Conservation (phyloP, 148 eudicot species). For the Chenopodium quinoa region DNA sequence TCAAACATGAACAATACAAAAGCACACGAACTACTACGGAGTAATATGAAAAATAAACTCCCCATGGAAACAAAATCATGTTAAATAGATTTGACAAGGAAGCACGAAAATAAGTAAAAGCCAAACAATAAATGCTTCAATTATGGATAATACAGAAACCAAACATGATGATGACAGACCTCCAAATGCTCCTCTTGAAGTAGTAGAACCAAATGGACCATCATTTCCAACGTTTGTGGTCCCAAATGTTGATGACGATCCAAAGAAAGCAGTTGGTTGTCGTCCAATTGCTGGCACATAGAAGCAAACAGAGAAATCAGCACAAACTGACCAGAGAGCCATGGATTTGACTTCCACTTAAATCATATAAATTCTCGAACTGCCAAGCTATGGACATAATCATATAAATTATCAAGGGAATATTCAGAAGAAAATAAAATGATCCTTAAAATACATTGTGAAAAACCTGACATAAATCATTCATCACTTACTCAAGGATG, state of each 20-base stretch:
- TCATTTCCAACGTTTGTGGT: not conserved
- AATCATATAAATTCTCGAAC: not conserved
- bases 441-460: not conserved
- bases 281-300: constrained; percentile 21
- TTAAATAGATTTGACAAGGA: not conserved
- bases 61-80: not conserved
- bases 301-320: constrained; percentile 8
- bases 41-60: not conserved
- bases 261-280: not conserved
- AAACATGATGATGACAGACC: not conserved
- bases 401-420: not conserved
- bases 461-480: not conserved
- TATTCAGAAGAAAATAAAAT: not conserved
- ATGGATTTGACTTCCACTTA: not conserved
- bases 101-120: not conserved
- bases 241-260: not conserved
- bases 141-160: not conserved
- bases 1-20: not conserved
- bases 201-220: not conserved
- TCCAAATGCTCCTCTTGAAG: not conserved
- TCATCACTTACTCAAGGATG: constrained; percentile 17
- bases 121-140: not conserved
- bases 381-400: not conserved
- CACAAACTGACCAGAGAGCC: not conserved
- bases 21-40: not conserved